Percentiles rank a stretch among this genome's conserved stretches.
Evolutionary conservation across 495 filamentous ascomycete species (phyloP).

Genomic region (Xylaria flabelliformis): DNA sequence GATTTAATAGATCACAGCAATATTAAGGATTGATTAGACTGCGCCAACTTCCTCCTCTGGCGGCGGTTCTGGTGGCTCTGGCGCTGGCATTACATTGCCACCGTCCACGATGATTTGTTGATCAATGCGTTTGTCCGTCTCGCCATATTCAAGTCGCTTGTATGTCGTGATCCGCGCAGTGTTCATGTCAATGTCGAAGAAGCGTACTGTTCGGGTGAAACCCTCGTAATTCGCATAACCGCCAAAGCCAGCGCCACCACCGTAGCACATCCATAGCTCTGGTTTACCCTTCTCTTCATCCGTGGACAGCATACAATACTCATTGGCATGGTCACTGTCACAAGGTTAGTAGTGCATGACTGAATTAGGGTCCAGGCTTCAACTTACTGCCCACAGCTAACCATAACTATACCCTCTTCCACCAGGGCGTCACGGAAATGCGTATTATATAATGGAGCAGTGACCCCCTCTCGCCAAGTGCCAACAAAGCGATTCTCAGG

Average conservation of each 20-base stretch:
- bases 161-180: constrained; percentile 86
- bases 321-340: constrained; percentile 87
- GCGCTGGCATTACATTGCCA: constrained; percentile 63
- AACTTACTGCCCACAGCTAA: constrained; percentile 88
- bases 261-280: constrained; percentile 98
- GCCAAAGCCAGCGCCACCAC: constrained; percentile 85
- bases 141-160: constrained; percentile 86
- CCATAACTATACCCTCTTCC: constrained; percentile 81
- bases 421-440: constrained; percentile 86
- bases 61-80: constrained; percentile 20
- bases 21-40: neutral
- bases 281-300: constrained; percentile 60
- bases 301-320: constrained; percentile 82
- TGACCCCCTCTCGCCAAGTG: constrained; percentile 74
- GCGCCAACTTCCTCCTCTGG: neutral
- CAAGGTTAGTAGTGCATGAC: constrained; percentile 28
- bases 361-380: neutral
- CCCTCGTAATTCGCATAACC: constrained; percentile 91
- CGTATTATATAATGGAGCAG: constrained; percentile 86
- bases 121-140: constrained; percentile 73
- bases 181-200: constrained; percentile 94
- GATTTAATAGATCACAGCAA: neutral
- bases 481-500: constrained; percentile 62
- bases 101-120: constrained; percentile 88
- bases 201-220: constrained; percentile 80